phyloP scores from a whole-genome alignment of 495 filamentous ascomycete species.

The Penicillium fimorum region DNA sequence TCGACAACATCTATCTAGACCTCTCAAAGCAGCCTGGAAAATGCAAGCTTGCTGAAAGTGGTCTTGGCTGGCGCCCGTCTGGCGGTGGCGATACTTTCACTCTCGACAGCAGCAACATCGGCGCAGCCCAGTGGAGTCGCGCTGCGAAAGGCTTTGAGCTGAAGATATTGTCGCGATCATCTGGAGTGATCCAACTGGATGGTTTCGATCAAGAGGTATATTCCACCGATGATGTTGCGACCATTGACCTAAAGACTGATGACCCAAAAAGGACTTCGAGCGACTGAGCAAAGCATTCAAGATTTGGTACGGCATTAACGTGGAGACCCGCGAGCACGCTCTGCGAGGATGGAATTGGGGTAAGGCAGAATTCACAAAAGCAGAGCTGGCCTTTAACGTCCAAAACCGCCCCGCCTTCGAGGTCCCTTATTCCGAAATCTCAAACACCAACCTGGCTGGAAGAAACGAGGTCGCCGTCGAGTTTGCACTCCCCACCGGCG shows the following conservation, averaged over 20 bases:
- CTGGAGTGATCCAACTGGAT: conserved; percentile 88
- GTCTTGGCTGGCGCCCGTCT: conserved; percentile 90
- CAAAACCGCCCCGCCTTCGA: conserved; percentile 97
- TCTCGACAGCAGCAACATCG: conserved; percentile 77
- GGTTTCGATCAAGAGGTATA: conserved; percentile 88
- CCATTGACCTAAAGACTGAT: conserved; percentile 1
- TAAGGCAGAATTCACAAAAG: conserved; percentile 94
- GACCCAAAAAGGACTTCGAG: conserved; percentile 70
- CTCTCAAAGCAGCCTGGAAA: conserved; percentile 85
- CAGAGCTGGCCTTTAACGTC: conserved; percentile 93
- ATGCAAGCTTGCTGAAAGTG: conserved; percentile 89
- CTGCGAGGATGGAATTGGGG: conserved; percentile 99
- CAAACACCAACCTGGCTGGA: conserved; percentile 95
- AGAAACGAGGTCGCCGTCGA: conserved; percentile 98
- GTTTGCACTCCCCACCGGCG: conserved; percentile 66
- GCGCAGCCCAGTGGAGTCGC: conserved; percentile 89
- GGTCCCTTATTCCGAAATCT: conserved; percentile 95
- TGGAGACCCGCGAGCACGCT: conserved; percentile 90
- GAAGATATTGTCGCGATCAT: conserved; percentile 79
- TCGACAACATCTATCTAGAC: conserved; percentile 94
- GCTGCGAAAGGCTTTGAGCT: conserved; percentile 90
- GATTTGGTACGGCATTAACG: conserved; percentile 89
- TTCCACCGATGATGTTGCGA: neutral
- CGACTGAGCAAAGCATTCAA: conserved; percentile 89
- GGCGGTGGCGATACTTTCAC: conserved; percentile 89